Evolutionary conservation across 75 land plant species (phyloP).

Genomic region (Picea glauca): DNA sequence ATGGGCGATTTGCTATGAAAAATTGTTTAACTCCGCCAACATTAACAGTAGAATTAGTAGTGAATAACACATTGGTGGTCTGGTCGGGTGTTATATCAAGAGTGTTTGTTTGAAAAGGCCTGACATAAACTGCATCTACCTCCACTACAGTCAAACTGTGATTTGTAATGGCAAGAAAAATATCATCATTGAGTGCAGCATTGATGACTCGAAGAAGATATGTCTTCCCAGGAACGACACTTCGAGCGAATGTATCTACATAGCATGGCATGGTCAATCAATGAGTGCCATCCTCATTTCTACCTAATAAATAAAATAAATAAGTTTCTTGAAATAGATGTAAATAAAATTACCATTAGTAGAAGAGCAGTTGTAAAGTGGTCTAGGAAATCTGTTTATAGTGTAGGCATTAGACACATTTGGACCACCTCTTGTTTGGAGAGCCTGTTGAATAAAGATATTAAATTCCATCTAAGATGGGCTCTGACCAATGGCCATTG

Average conservation of each 20-base stretch:
- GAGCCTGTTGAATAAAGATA: background rate
- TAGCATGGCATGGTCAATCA: too few species aligned
- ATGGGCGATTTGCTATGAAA: conserved; percentile 27
- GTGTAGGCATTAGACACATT: conserved; percentile 26
- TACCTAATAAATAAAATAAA: too few species aligned
- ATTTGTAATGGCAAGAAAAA: conserved; percentile 56
- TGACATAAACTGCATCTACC: conserved; percentile 38
- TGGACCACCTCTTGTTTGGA: conserved; percentile 31
- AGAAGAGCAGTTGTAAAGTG: conserved; percentile 33
- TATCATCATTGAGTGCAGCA: conserved; percentile 57
- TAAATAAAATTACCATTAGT: too few species aligned
- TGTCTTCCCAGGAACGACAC: conserved; percentile 37
- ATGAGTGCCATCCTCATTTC: too few species aligned
- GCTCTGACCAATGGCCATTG: too few species aligned
- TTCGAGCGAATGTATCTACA: conserved; percentile 46
- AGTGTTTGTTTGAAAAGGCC: conserved; percentile 33
- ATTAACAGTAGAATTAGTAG: conserved; percentile 23
- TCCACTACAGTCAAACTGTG: conserved; percentile 46
- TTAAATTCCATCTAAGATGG: too few species aligned
- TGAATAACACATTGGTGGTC: conserved; percentile 47
- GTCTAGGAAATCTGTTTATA: conserved; percentile 52
- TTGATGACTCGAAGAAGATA: conserved; percentile 59
- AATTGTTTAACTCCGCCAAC: conserved; percentile 15
- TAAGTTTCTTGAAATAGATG: too few species aligned
- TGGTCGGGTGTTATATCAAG: conserved; percentile 46